Evolutionary conservation across 495 filamentous ascomycete species (phyloP), one percentile per base, ranked within the genome.

Genomic region (Talaromyces thailandensis): DNA sequence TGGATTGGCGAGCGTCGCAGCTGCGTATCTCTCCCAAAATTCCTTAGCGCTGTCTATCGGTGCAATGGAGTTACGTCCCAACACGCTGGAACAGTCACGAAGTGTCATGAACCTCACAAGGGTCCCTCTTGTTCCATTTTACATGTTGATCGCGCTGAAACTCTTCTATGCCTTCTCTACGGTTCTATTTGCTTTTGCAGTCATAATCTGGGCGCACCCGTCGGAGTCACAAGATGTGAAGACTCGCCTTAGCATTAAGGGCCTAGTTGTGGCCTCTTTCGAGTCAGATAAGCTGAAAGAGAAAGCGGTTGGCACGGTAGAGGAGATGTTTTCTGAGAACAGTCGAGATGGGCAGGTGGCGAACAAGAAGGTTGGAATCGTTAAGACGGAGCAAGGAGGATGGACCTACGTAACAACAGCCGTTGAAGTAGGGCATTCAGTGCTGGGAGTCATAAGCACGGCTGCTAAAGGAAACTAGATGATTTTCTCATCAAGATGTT

Each of bases 311-410:
- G 52, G 52, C 16, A 56, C 52, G 52, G 52, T 56, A 29, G 52
- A 56, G 26, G 52, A 56, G 52, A 56, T 56, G 52, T 56, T 56
- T 56, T 56, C 26, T 29, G 52, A 56, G n/a, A 56, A 56, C 52
- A 50, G 45, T 23, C 24, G 11, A 56, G 52, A 29, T 56, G 52
- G 52, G 26, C 52, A 56, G 52, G 52, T 3, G 26, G 24, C 29
- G 52, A 56, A 29, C 1, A 56, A 56, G 29, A 56, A 24, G 26
- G 52, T 56, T 29, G 52, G 52, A 29, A 56, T 56, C n/a, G 52
- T 56, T n/a, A 56, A 29, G 52, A 56, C 52, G 52, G 52, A 56
- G 24, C 52, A 56, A 56, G 52, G 52, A 56, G 52, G 52, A 56
- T 56, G 52, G 52, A 25, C 52, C 23, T 56, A 56, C 16, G 6